phyloP scores from a whole-genome alignment of 352 stramenopile species.

The Pythium apleroticum region DNA sequence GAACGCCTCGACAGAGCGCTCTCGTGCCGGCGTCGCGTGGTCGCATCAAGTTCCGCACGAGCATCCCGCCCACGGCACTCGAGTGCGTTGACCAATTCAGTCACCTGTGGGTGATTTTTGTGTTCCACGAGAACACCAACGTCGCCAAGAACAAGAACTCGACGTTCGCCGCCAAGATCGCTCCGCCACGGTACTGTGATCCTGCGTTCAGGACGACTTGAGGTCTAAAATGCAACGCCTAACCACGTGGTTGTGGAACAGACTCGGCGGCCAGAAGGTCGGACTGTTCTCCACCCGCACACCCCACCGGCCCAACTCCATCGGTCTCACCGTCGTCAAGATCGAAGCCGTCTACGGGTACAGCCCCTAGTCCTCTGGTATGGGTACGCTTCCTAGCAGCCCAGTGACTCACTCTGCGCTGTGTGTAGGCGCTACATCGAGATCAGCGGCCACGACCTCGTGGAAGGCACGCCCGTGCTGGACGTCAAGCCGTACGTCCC shows the following conservation, averaged over 20 bases:
- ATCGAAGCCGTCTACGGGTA: slow-evolving; percentile 84
- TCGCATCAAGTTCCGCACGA: slow-evolving; percentile 75
- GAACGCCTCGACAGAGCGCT: slow-evolving; percentile 77
- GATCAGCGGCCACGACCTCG: slow-evolving; percentile 92
- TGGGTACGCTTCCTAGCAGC: no score
- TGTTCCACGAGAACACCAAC: slow-evolving; percentile 92
- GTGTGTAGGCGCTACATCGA: slow-evolving; percentile 64
- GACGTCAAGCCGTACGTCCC: slow-evolving; percentile 99
- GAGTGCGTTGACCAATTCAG: slow-evolving; percentile 86
- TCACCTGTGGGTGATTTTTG: slow-evolving; percentile 90
- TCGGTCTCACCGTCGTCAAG: slow-evolving; percentile 91
- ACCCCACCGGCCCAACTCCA: slow-evolving; percentile 95
- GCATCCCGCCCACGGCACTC: slow-evolving; percentile 69
- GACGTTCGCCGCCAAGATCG: slow-evolving; percentile 82
- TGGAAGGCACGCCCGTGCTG: slow-evolving; percentile 96
- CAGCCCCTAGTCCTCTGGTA: no score
- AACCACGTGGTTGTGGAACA: slow-evolving; percentile 13
- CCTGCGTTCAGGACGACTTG: not conserved
- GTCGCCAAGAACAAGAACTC: slow-evolving; percentile 43
- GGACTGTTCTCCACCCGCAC: slow-evolving; percentile 96
- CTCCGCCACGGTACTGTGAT: slow-evolving; percentile 53
- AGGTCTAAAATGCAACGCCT: not conserved
- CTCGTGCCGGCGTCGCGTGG: slow-evolving; percentile 67
- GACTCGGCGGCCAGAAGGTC: slow-evolving; percentile 76
- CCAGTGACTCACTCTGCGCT: no score